Evolutionary conservation across 306 rosid species (phyloP).

Genomic region (Oxytropis ochrocephala): DNA sequence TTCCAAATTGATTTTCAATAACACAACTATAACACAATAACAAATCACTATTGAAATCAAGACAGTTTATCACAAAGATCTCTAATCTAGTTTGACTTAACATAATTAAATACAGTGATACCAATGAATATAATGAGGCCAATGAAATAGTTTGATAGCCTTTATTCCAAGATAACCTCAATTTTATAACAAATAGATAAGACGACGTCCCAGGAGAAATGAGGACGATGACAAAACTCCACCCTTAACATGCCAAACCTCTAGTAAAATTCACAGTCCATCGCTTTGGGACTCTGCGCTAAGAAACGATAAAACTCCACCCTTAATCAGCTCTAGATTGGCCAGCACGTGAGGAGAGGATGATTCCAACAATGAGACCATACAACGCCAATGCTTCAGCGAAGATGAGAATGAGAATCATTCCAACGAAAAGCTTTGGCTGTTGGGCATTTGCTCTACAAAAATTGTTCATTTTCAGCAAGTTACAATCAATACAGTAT

Average conservation of each 20-base stretch:
- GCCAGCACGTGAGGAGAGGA: constrained; percentile 75
- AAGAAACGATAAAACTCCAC: neutral
- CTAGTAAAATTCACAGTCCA: constrained; percentile 5
- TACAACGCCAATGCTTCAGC: constrained; percentile 72
- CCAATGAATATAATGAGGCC: neutral
- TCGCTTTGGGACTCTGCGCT: neutral
- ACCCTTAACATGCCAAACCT: neutral
- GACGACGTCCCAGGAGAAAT: constrained; percentile 3
- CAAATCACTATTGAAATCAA: neutral
- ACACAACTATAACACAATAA: neutral
- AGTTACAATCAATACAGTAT: neutral
- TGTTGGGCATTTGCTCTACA: constrained; percentile 64
- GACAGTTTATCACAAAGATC: constrained; percentile 9
- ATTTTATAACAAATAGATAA: neutral
- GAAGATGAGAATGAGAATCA: constrained; percentile 73
- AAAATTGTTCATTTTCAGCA: neutral
- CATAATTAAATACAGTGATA: constrained; percentile 6
- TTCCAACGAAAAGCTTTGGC: constrained; percentile 66
- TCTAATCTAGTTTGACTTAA: constrained; percentile 21
- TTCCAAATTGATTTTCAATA: too few relatives aligned
- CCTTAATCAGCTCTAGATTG: constrained; percentile 69
- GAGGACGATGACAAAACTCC: constrained; percentile 14
- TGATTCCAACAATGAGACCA: constrained; percentile 75
- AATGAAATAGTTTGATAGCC: constrained; percentile 20
- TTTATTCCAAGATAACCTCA: constrained; percentile 34